Evolutionary conservation across 208 protist genomes (phyloP), one percentile per base, ranked within the genome.

Genomic region (Acanthamoeba healyi): DNA sequence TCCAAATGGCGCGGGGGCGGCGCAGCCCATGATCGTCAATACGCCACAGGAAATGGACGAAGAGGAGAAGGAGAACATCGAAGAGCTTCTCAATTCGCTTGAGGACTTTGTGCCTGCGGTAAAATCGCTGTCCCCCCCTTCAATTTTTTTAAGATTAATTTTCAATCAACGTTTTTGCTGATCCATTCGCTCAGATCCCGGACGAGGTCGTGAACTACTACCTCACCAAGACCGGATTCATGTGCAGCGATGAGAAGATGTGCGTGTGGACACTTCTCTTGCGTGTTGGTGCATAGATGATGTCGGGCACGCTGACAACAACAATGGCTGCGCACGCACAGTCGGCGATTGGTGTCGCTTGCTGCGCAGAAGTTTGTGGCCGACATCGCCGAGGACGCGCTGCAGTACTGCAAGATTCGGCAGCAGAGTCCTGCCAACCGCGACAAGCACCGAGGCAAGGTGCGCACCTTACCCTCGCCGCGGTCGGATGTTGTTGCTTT

Each of bases 341-440:
- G 95, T 15, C 95, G 95, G 42, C 92, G 95, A 74, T 54, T 96
- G 32, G 87, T 96, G 34, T 61, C 95, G 44, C 46, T 96, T 4
- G 95, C 95, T 56, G 90, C 95, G 38, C 94, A 96, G 89, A 96
- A 96, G 63, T 96, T 96, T 87, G 84, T 96, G 36, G 58, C 95
- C 6, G 95, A 96, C 70, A 88, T 96, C 9, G 65, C 94, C 29
- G 65, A 91, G 51, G 95, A 96, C 61, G 87, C 94, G 46, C 65
- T 96, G 10, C 95, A 96, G 51, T 94, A 67, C 63, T 94, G 93
- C 61, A 96, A 96, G 79, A 81, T 96, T 54, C 67, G 95, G 79
- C 95, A 95, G 63, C 89, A 92, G 42, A 84, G 58, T 46, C 40
- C 65, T 4, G 61, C 74, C 9, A 32, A 67, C 36, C 63, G 77